These are phyloP conservation scores for Plasmodium falciparum DNA, from an alignment of 169 alveolate genomes.

Conservation along the genomic window DNA sequence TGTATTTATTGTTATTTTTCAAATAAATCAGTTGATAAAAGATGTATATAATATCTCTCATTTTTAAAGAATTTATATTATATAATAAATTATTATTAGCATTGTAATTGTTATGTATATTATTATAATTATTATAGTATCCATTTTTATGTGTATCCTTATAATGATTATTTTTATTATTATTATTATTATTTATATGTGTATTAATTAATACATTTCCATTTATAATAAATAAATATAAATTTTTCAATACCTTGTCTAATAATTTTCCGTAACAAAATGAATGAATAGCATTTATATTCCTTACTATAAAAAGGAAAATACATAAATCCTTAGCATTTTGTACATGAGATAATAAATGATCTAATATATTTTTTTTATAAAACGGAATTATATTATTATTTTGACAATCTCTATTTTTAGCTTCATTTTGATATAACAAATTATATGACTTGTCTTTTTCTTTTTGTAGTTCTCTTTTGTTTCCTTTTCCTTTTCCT, in stretches of 20 bases:
- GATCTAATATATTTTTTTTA: constrained; percentile 47
- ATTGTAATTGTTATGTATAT: background rate
- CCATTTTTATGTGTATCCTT: background rate
- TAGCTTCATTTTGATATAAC: background rate
- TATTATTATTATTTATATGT: background rate
- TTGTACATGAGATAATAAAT: constrained; percentile 42
- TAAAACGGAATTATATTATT: constrained; percentile 20
- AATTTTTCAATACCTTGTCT: constrained; percentile 31
- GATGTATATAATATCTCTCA: constrained; percentile 54
- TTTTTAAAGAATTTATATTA: constrained; percentile 14
- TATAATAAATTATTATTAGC: constrained; percentile 3
- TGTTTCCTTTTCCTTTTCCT: background rate
- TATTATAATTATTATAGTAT: background rate
- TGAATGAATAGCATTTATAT: constrained; percentile 29
- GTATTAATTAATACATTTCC: background rate
- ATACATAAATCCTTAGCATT: constrained; percentile 53
- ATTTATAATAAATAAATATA: constrained; percentile 24
- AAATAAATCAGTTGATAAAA: constrained; percentile 46
- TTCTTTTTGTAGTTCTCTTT: too few species aligned
- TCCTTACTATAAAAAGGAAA: constrained; percentile 43
- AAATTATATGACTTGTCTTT: too few species aligned
- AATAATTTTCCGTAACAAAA: constrained; percentile 25
- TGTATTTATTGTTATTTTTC: constrained; percentile 11
- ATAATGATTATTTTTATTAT: background rate
- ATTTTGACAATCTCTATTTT: background rate